Conservation (phyloP, 345 rosid species). For the Luvunga scandens region DNA sequence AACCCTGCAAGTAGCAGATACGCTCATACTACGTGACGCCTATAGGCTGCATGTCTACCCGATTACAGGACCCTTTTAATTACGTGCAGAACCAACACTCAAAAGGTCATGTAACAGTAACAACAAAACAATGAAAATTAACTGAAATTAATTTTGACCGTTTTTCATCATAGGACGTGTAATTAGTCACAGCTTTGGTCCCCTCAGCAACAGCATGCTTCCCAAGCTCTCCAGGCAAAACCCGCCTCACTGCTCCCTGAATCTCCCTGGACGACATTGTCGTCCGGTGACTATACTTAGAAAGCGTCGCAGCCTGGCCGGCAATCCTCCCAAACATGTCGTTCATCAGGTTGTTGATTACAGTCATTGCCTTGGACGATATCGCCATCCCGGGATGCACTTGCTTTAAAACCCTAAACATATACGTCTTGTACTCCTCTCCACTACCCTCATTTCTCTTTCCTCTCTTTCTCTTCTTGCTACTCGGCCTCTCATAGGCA, state of each 20-base stretch:
- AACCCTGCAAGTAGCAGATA: too few species aligned
- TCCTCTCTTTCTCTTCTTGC: slow-evolving; percentile 21
- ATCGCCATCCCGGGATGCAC: slow-evolving; percentile 70
- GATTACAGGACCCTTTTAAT: not conserved
- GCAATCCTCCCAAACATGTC: slow-evolving; percentile 80
- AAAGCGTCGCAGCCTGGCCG: slow-evolving; percentile 53
- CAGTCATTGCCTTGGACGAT: slow-evolving; percentile 66
- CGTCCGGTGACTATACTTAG: slow-evolving; percentile 25
- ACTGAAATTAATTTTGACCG: not conserved
- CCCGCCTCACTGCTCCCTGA: slow-evolving; percentile 62
- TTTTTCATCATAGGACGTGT: slow-evolving; percentile 20
- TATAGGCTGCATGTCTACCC: too few species aligned
- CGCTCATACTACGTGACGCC: too few species aligned
- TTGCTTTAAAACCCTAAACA: slow-evolving; percentile 62
- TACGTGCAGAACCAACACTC: not conserved
- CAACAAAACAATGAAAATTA: too few species aligned
- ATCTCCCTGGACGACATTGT: slow-evolving; percentile 71
- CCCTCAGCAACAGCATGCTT: slow-evolving; percentile 78
- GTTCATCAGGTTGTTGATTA: slow-evolving; percentile 59
- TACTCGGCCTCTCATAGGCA: not conserved
- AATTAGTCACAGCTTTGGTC: slow-evolving; percentile 57
- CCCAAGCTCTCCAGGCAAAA: slow-evolving; percentile 77
- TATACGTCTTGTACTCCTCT: slow-evolving; percentile 59
- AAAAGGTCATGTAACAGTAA: not conserved
- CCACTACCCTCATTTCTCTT: slow-evolving; percentile 10